Evolutionary conservation across 345 rosid species (phyloP).

Genomic region (Litchi chinensis): DNA sequence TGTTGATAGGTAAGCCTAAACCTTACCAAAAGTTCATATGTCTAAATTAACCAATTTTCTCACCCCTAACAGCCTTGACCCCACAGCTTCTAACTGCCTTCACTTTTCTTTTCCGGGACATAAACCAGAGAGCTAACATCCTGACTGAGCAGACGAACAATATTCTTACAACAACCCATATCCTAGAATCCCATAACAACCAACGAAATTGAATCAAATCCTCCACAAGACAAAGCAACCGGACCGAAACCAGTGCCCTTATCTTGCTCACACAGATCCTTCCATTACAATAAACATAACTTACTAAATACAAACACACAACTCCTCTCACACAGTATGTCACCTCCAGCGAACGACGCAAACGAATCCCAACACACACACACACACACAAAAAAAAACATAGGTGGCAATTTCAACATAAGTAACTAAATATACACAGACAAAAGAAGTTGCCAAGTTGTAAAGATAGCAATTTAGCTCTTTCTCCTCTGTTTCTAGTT

Average conservation of each 20-base stretch:
- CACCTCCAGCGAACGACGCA: constrained; percentile 6
- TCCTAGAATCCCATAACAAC: constrained; percentile 43
- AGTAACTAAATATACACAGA: too few relatives aligned
- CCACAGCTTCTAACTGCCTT: constrained; percentile 17
- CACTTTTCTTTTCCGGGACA: constrained; percentile 37
- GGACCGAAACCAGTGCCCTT: constrained; percentile 54
- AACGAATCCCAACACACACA: too few relatives aligned
- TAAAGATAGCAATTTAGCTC: too few relatives aligned
- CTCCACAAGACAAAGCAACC: constrained; percentile 67
- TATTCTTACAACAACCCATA: constrained; percentile 32
- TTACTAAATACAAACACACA: neutral
- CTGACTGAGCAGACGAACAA: constrained; percentile 46
- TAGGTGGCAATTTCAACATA: neutral
- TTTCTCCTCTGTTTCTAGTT: too few relatives aligned
- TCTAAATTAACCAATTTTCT: constrained; percentile 50
- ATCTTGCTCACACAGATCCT: constrained; percentile 30
- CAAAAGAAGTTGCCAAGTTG: too few relatives aligned
- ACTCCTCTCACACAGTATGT: neutral
- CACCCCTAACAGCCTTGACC: constrained; percentile 22
- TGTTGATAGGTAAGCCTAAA: constrained; percentile 82
- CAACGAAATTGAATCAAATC: constrained; percentile 47
- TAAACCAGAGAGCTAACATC: neutral
- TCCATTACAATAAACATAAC: neutral
- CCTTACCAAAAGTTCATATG: constrained; percentile 93
- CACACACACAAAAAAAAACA: constrained; percentile 2